Base-by-base conservation (phyloP, 768 basidiomycete genomes). In the Boletales sp. region DNA sequence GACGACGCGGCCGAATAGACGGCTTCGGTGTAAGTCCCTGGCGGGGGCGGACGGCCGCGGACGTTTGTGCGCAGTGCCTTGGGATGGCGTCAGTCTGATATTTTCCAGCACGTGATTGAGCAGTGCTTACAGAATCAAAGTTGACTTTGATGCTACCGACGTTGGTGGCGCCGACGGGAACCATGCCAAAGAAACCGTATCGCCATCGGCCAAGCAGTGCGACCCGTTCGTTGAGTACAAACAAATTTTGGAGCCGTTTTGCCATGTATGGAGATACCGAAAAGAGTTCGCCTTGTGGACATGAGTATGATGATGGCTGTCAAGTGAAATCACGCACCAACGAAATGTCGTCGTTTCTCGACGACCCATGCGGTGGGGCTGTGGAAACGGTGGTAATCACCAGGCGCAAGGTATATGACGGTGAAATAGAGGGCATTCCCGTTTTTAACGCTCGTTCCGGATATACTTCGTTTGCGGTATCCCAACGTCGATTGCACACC, bases 311-410 rank as follows among this genome's bases (percentile, higher is more conserved):
- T 35, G 15, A 25, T 13, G 25, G 38, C 19, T 12, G 7, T 14
- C 38, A 31, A 5, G 11, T 18, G 40, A 17, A 28, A 41, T 4
- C n/a, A 72, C 82, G 32, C 43, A 80, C 94, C 95, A 30, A 93
- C 84, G 61, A 99, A 98, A 67, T 99, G 96, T 36, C 96, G 72
- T 53, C 96, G 73, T 63, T 89, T 88, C 74, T 99, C 94, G 15
- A 97, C 95, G 6, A 99, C 94, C 96, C 96, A 98, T 8, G 90
- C 84, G 0, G 93, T 85, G 1, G 96, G 95, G 44, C 84, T 87
- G 68, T 99, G 96, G 80, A 96, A 99, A 14, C 95, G 83, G 63
- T 99, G 95, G 68, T 98, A 98, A 65, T 99, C 96, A 2, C 96
- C 95, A 1, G 96, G 96, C 1, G 95, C 96, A 48, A 99, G 87